Evolutionary conservation across 2,329 filamentous ascomycete genomes (phyloP).

Genomic region (Arthrobotrys sphaeroides): DNA sequence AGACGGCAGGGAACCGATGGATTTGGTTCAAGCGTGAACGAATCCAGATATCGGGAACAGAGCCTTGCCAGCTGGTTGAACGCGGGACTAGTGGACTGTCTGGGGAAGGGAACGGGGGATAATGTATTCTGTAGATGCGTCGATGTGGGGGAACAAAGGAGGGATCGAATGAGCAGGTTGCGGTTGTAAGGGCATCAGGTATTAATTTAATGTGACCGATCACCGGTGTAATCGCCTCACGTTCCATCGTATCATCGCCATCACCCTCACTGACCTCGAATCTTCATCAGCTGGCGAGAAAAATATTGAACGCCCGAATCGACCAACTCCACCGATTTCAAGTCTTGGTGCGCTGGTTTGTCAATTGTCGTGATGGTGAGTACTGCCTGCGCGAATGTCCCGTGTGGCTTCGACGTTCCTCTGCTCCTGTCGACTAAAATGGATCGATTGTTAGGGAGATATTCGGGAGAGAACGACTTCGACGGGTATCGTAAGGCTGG

Average conservation of each 20-base stretch:
- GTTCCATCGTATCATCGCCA: neutral
- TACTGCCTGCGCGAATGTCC: neutral
- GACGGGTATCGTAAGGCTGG: conserved; percentile 22
- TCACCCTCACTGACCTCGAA: conserved; percentile 33
- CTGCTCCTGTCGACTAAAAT: neutral
- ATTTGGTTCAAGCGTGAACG: too few species aligned
- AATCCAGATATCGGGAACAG: neutral
- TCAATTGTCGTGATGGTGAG: conserved; percentile 1
- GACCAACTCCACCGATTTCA: neutral
- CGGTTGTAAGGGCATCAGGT: neutral
- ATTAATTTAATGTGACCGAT: conserved; percentile 3
- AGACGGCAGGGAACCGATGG: neutral
- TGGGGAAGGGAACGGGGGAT: too few species aligned
- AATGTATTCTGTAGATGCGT: neutral
- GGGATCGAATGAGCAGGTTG: neutral
- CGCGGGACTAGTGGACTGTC: neutral
- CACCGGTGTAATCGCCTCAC: conserved; percentile 1
- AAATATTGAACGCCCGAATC: conserved; percentile 12
- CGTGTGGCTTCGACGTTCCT: neutral
- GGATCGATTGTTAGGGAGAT: conserved; percentile 22
- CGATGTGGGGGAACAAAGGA: neutral
- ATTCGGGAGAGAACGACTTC: conserved; percentile 28
- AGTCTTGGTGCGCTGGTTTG: neutral
- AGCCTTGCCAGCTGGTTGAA: neutral
- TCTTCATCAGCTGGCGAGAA: conserved; percentile 40